Base-by-base conservation (phyloP, 176 grass and related monocot species). In the Aegilops bicornis region DNA sequence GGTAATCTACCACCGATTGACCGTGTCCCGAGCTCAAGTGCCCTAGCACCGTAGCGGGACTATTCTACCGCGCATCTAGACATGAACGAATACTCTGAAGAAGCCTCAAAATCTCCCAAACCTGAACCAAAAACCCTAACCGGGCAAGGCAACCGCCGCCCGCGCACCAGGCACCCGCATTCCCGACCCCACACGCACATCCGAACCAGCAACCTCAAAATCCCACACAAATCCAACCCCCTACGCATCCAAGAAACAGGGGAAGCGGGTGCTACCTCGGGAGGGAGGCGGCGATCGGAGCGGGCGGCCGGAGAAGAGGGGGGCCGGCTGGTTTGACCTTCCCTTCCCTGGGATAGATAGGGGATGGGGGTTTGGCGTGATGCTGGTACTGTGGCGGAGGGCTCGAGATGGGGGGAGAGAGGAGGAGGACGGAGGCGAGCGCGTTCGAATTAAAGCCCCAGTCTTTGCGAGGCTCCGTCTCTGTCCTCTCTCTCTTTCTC, bases 401-500 rank as follows among this genome's bases (percentile, higher is more conserved):
- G 64, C 71, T 82, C 87, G 84, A 87, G 88, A 84, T 8, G 7
- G 19, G 4, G 13, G 42, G 45, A 37, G 10, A 3, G 72, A 4
- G 72, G 71, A 17, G 64, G 64, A 17, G 29, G 30, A 65, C 7
- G 58, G 88, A 90, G 81, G 84, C 66, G 79, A 85, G 19, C 77
- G 86, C 89, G 89, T 98, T 95, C 93, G 93, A 95, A 98, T 92
- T 94, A 95, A 98, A 98, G 96, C 75, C 16, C 43, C 56, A 22
- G 19, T 42, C 29, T 58, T 15, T 52, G 48, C 47, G 47, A 50
- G 47, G 27, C 45, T 71, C 45, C 78, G 33, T 72, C 14, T 16
- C 31, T 20, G 0, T 45, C 10, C 39, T 25, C 37, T 56, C 43
- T 66, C 48, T 67, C 27, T 81, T 3, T 31, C 32, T 33, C 32